These are phyloP conservation scores for Cyclotella choctawhatcheeana DNA, from an alignment of 108 stramenopile species.

Conservation along the genomic window DNA sequence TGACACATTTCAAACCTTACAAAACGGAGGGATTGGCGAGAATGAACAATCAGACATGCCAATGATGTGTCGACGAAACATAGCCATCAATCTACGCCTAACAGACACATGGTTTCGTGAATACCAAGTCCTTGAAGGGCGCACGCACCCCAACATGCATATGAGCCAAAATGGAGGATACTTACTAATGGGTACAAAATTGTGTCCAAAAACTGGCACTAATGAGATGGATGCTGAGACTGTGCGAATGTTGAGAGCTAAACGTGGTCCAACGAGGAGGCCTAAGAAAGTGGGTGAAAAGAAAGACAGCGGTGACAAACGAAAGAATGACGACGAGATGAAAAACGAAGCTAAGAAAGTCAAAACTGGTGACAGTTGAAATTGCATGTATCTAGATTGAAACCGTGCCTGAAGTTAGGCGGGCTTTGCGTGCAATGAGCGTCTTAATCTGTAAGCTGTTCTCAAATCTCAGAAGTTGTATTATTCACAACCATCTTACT, in stretches of 20 bases:
- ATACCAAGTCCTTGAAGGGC: slow-evolving; percentile 86
- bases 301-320: too few relatives aligned
- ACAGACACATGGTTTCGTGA: slow-evolving; percentile 91
- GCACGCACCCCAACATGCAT: slow-evolving; percentile 93
- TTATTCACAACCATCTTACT: too few relatives aligned
- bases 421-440: too few relatives aligned
- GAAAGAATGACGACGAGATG: slow-evolving; percentile 12
- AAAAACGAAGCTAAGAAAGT: slow-evolving; percentile 14
- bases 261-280: slow-evolving; percentile 63
- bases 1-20: slow-evolving; percentile 73
- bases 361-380: too few relatives aligned
- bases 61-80: slow-evolving; percentile 41
- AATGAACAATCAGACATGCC: slow-evolving; percentile 9
- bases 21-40: slow-evolving; percentile 48
- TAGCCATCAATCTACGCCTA: slow-evolving; percentile 85
- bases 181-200: slow-evolving; percentile 83
- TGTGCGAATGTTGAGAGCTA: slow-evolving; percentile 57
- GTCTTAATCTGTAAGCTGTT: too few relatives aligned
- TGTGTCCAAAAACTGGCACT: slow-evolving; percentile 73
- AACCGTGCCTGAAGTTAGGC: too few relatives aligned
- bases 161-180: slow-evolving; percentile 92
- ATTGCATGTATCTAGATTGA: too few relatives aligned
- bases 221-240: slow-evolving; percentile 77
- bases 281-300: slow-evolving; percentile 51
- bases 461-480: too few relatives aligned